A percentile compares a stretch with the other conserved stretches of the same genome.
These are phyloP conservation scores for Guyanaporus albipodus DNA, from an alignment of 768 basidiomycete species.

Conservation along the genomic window DNA sequence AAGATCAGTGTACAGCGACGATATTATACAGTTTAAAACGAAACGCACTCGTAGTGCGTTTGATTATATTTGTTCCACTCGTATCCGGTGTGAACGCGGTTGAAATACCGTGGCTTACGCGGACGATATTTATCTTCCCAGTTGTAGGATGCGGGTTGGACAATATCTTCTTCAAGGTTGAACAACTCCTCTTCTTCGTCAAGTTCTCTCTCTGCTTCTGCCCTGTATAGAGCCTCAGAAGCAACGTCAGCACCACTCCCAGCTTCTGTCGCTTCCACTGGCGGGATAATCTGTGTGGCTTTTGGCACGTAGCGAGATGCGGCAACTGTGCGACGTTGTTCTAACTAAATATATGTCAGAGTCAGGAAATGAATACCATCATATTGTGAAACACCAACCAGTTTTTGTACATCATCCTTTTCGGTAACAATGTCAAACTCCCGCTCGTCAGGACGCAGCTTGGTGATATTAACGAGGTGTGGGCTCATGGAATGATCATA, in stretches of 20 bases:
- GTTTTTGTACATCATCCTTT: constrained; percentile 53
- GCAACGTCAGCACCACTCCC: constrained; percentile 70
- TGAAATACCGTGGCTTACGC: constrained; percentile 96
- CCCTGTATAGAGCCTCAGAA: constrained; percentile 86
- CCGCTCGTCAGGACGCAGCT: constrained; percentile 71
- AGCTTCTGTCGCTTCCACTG: constrained; percentile 52
- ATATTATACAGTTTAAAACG: not conserved
- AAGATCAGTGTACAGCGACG: constrained; percentile 7
- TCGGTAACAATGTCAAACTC: constrained; percentile 74
- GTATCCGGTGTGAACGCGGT: constrained; percentile 97
- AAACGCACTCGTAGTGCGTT: constrained; percentile 90
- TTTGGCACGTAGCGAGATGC: constrained; percentile 88
- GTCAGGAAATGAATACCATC: not conserved
- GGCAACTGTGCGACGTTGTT: constrained; percentile 76
- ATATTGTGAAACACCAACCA: constrained; percentile 48
- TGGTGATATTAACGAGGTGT: constrained; percentile 63
- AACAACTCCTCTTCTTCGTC: constrained; percentile 97
- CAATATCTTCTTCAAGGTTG: constrained; percentile 87
- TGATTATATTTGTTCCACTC: constrained; percentile 99
- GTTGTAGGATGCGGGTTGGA: constrained; percentile 81
- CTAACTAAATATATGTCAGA: constrained; percentile 41
- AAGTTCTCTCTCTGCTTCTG: constrained; percentile 86
- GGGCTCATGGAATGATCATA: constrained; percentile 90
- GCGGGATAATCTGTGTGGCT: constrained; percentile 53
- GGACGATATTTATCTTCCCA: constrained; percentile 99